phyloP scores from a whole-genome alignment of 306 rosid species.

The Quercus aquifolioides region DNA sequence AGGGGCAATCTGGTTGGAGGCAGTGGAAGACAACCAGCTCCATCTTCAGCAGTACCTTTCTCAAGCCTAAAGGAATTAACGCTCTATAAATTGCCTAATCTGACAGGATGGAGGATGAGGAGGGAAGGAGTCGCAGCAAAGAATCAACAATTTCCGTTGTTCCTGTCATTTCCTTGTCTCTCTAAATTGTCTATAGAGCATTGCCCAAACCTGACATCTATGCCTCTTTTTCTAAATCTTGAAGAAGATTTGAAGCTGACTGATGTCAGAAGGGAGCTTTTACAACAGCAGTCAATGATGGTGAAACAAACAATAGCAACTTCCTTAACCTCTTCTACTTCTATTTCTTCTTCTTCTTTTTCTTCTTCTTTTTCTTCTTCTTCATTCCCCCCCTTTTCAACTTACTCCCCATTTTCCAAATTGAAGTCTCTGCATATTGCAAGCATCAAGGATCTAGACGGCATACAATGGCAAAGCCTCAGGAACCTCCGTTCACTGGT shows the following conservation, averaged over 20 bases:
- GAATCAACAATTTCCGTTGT: background rate
- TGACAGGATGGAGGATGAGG: conserved; percentile 16
- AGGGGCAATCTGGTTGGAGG: background rate
- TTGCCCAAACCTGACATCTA: too few relatives aligned
- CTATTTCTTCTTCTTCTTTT: too few relatives aligned
- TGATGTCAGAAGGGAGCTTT: too few relatives aligned
- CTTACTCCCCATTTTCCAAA: too few relatives aligned
- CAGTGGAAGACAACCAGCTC: too few relatives aligned
- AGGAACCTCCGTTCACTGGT: background rate
- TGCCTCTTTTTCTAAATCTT: too few relatives aligned
- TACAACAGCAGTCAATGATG: too few relatives aligned
- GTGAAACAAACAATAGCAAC: too few relatives aligned
- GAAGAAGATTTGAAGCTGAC: too few relatives aligned
- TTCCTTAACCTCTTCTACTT: too few relatives aligned
- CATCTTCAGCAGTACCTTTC: background rate
- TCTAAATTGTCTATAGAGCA: background rate
- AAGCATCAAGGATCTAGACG: background rate
- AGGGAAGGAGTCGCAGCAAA: background rate
- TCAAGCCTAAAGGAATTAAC: conserved; percentile 7
- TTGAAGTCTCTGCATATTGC: background rate
- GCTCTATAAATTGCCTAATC: background rate
- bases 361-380: too few relatives aligned
- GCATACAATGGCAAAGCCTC: conserved; percentile 4
- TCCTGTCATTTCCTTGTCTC: background rate
- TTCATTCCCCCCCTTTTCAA: too few relatives aligned